Base-by-base conservation (phyloP, 495 filamentous ascomycete genomes). In the Neurospora hispaniola region DNA sequence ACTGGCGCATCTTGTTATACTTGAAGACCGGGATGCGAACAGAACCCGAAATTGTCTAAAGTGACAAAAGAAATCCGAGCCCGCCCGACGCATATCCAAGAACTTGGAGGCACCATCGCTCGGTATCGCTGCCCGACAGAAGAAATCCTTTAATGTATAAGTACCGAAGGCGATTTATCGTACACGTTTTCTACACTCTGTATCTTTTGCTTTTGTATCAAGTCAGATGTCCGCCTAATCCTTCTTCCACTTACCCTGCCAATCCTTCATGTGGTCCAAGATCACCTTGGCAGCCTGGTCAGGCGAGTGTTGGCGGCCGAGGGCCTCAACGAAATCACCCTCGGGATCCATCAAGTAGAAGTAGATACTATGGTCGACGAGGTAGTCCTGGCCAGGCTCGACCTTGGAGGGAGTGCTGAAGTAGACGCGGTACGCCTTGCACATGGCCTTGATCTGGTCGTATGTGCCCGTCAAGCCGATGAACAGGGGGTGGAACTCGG, bases 311-410 rank as follows among this genome's bases (percentile, higher is more conserved):
- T 98, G 94, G 73, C 96, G 87, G 43, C 96, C 96, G 75, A 99
- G 91, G 35, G 94, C 96, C 85, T 99, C 96, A 35, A 99, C 94
- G 80, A 99, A 99, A 82, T 98, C 96, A 16, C 94, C 94, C 73
- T 99, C 96, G 59, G 96, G 96, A 82, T 98, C 94, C 96, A 99
- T 99, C 74, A 99, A 82, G 81, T 99, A 99, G 79, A 99, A 99
- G 85, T 99, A 99, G 75, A 99, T 98, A 79, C 93, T 97, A 83
- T 99, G 96, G 83, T 98, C 96, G 46, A 99, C 96, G 74, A 99
- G 81, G 82, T 99, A 99, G 81, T 99, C 96, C 85, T 97, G 92
- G 10, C 94, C 96, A 3, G 93, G 90, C 85, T 95, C 90, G 69
- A 97, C 92, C 73, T 94, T 85, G 74, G 85, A 84, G 75, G 96